Evolutionary conservation across 108 stramenopile genomes (phyloP), one percentile per base, ranked within the genome.

Genomic region (Aurantiochytrium sp.): DNA sequence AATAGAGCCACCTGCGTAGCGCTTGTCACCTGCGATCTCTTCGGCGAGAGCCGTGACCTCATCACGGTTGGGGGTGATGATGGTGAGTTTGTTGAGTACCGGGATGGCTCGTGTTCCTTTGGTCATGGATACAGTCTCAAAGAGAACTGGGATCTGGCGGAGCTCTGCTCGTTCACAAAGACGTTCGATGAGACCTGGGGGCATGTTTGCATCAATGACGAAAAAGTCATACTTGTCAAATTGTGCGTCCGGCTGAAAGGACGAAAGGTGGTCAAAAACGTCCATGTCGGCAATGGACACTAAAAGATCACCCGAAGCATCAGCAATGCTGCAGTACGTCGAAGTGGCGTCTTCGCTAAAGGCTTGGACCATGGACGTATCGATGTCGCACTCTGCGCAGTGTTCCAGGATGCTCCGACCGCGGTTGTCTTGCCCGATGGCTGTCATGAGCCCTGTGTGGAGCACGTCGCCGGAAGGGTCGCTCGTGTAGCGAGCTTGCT

Each of bases 221-320:
- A 96, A 64, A 90, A 94, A 72, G 5, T 93, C 92, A 42, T 93
- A 92, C 5, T 60, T 72, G 88, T 19, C 87, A 23, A 35, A 44
- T 16, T 87, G 45, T 5, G 43, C 87, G 14, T 76, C 43, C 28
- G 60, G 42, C 10, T 21, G 51, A 47, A 94, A 94, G 47, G 92
- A 87, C 4, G 92, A 90, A 19, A 96, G 93, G 21, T 89, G 58
- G 43, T 89, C 72, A 18, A 96, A 88, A 19, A 94, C 94, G 57
- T 88, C 88, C 96, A 96, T 96, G 88, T 97, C 97, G 28, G 97
- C 97, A 59, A 98, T 91, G 5, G 95, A 96, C 18, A 93, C 92
- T 55, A 95, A 89, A 51, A 98, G 88, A 59, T 96, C 95, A 19
- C 95, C 95, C 12, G 87, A 60, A 51, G 60, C 87, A 58, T 97